Evolutionary conservation across 192 early-diverging fungal species (phyloP), one percentile per base, ranked within the genome.

Genomic region (Coemansia sp.): DNA sequence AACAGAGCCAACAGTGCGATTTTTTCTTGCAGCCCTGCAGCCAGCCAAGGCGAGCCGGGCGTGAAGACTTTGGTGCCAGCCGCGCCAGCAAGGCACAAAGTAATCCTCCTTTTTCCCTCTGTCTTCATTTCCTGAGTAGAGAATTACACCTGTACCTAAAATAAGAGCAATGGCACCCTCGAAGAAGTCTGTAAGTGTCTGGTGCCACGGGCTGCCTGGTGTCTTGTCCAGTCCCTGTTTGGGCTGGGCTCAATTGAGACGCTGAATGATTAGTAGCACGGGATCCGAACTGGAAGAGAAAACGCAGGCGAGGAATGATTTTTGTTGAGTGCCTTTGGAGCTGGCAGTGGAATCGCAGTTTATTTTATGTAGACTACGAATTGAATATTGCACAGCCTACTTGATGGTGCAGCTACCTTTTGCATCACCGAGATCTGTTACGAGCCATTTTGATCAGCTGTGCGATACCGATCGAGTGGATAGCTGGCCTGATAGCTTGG

Each of bases 161-260:
- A 70, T 61, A 65, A 43, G 45, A 74, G 70, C 66, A 82, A 82
- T 82, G 79, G 79, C 79, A 37, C 79, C 79, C 69, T 73, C 73
- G 67, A 82, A 82, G 79, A 82, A 82, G 67, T 60, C 66, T 57
- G 79, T 82, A 79, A 79, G 76, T 73, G 72, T 66, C 64, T 11
- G 51, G 41, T n/a, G 41, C 41, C 41, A n/a, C 41, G 15, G 41
- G 15, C 41, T n/a, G 41, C 41, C 15, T 45, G 11, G 41, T 45
- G 15, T 45, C 15, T 12, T 45, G 14, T 45, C 41, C 19, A 49
- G 48, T 49, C 48, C 41, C 14, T 45, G 15, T 12, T 45, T 45
- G 14, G 41, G 41, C 15, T n/a, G 41, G 15, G 41, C 41, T n/a
- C 41, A n/a, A 45, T 45, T 41, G 41, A 45, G 41, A 45, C 41